phyloP scores from a whole-genome alignment of 2,329 filamentous ascomycete species.

The Raffaelea albimanens region DNA sequence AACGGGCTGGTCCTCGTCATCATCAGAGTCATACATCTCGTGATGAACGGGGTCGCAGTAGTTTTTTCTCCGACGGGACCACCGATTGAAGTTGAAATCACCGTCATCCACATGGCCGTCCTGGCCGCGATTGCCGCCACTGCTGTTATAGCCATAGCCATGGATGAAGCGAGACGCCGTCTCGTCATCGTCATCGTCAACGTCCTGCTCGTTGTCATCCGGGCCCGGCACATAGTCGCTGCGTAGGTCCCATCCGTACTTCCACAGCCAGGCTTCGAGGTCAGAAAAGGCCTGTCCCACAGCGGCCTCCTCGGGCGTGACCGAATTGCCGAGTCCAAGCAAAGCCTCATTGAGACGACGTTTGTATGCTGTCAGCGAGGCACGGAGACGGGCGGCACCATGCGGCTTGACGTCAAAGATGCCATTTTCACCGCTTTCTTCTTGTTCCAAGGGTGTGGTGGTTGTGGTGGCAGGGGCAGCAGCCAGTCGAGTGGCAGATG shows the following conservation, averaged over 20 bases:
- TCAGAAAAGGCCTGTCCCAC: conserved; percentile 39
- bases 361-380: conserved; percentile 44
- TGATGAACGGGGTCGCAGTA: not conserved
- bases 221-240: conserved; percentile 40
- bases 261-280: conserved; percentile 38
- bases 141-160: not conserved
- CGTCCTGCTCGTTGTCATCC: conserved; percentile 14
- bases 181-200: conserved; percentile 22
- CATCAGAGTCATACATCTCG: conserved; percentile 6
- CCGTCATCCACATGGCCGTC: too few relatives aligned
- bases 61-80: too few relatives aligned
- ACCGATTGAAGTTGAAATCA: too few relatives aligned
- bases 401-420: conserved; percentile 26
- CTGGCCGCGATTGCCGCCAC: too few relatives aligned
- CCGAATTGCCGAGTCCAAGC: conserved; percentile 21
- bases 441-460: too few relatives aligned
- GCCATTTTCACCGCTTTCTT: conserved; percentile 8
- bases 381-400: conserved; percentile 26
- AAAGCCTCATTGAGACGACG: conserved; percentile 40
- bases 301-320: conserved; percentile 30
- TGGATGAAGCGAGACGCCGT: too few relatives aligned
- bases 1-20: conserved; percentile 43
- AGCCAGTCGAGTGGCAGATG: too few relatives aligned
- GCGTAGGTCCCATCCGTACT: conserved; percentile 45
- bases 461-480: too few relatives aligned